Percentiles rank a stretch among this genome's conserved stretches.
These are phyloP conservation scores for Cardamine chenopodiifolia DNA, from an alignment of 345 rosid genomes.

Conservation along the genomic window DNA sequence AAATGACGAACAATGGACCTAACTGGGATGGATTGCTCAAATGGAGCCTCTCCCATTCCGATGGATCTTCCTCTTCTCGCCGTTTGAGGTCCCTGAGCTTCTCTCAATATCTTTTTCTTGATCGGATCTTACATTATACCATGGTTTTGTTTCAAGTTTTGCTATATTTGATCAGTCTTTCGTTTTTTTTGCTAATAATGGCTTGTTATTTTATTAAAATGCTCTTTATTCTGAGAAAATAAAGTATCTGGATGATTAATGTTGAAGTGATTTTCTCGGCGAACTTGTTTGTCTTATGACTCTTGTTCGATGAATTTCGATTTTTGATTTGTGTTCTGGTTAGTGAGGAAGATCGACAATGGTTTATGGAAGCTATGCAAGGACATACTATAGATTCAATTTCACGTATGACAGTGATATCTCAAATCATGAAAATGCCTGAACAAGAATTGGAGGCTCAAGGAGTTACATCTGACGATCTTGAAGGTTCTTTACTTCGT, in stretches of 20 bases:
- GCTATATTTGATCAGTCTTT: not conserved
- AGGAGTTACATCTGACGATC: conserved; percentile 66
- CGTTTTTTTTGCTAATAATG: not conserved
- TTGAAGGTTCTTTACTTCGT: conserved; percentile 59
- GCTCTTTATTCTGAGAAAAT: not conserved
- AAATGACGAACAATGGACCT: conserved; percentile 79
- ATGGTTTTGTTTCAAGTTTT: not conserved
- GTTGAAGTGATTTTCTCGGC: not conserved
- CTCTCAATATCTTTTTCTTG: not conserved
- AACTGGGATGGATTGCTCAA: conserved; percentile 92
- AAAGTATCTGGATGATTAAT: not conserved
- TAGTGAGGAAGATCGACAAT: conserved; percentile 85
- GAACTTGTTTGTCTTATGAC: too few relatives aligned
- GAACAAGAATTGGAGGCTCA: conserved; percentile 72
- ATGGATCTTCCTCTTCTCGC: conserved; percentile 60
- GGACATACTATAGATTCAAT: conserved; percentile 68
- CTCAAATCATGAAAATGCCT: conserved; percentile 76
- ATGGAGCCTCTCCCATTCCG: conserved; percentile 92
- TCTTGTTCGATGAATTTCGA: too few relatives aligned
- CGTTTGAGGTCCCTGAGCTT: conserved; percentile 55
- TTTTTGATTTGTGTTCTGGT: not conserved
- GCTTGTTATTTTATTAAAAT: not conserved
- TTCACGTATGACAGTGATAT: conserved; percentile 83
- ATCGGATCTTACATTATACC: not conserved
- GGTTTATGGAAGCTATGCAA: conserved; percentile 99